Percentiles rank a stretch among this genome's conserved stretches.
These are phyloP conservation scores for Aspergillus fructus DNA, from an alignment of 2,329 filamentous ascomycete species.

Conservation along the genomic window DNA sequence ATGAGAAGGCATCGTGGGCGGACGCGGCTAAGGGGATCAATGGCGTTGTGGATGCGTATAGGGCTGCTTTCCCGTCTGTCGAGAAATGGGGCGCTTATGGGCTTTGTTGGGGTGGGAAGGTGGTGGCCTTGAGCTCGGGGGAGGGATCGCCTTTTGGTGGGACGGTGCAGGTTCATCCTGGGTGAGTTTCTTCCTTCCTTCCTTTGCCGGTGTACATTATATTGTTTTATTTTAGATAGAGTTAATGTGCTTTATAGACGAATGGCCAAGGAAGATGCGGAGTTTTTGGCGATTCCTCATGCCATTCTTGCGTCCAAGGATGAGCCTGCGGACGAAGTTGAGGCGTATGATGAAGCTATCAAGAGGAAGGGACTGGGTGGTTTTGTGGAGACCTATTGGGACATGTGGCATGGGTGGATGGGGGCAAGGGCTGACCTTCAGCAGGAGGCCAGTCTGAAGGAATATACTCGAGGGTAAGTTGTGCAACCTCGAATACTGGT, in stretches of 20 bases:
- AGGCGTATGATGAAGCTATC: slow-evolving; percentile 53
- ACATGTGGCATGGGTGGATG: slow-evolving; percentile 75
- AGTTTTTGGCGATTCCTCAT: slow-evolving; percentile 60
- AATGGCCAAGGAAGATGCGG: slow-evolving; percentile 59
- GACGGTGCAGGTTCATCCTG: slow-evolving; percentile 38
- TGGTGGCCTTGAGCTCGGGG: slow-evolving; percentile 45
- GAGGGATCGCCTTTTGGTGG: slow-evolving; percentile 54
- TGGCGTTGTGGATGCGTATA: slow-evolving; percentile 45
- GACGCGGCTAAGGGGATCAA: slow-evolving; percentile 32
- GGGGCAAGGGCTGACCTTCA: slow-evolving; percentile 62
- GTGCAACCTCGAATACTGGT: background rate
- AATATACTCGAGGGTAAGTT: slow-evolving; percentile 56
- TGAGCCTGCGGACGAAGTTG: slow-evolving; percentile 56
- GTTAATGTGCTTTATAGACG: slow-evolving; percentile 25
- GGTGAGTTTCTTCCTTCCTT: slow-evolving; percentile 18
- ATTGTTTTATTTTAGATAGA: too few relatives aligned
- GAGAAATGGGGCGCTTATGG: slow-evolving; percentile 63
- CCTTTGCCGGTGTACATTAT: background rate
- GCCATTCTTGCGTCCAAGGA: slow-evolving; percentile 66
- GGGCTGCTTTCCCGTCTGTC: slow-evolving; percentile 54
- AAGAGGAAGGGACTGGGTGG: slow-evolving; percentile 53
- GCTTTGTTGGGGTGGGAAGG: slow-evolving; percentile 71
- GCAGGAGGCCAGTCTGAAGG: slow-evolving; percentile 55
- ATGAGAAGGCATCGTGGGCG: slow-evolving; percentile 35
- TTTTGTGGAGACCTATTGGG: slow-evolving; percentile 62